These are phyloP conservation scores for Trichoderma aggressivum DNA, from an alignment of 2,329 filamentous ascomycete species.

Conservation along the genomic window DNA sequence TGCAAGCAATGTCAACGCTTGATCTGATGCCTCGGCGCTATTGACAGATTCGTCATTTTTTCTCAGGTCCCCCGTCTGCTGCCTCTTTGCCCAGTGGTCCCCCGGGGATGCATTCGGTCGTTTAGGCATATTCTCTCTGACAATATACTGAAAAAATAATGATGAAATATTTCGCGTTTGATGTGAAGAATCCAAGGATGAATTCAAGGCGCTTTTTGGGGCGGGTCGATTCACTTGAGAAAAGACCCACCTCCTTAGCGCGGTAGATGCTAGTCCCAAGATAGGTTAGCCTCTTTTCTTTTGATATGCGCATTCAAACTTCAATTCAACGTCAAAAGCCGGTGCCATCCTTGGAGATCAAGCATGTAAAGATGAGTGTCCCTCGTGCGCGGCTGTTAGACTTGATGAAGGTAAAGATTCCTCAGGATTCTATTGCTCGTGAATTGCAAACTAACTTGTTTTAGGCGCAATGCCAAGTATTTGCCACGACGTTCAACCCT, in stretches of 20 bases:
- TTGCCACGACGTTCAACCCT: slow-evolving; percentile 88
- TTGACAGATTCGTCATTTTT: background rate
- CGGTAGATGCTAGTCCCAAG: background rate
- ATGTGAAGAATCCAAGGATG: background rate
- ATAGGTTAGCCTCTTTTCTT: background rate
- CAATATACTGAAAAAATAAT: background rate
- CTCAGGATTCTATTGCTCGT: background rate
- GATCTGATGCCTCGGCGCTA: background rate
- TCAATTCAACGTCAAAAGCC: slow-evolving; percentile 31
- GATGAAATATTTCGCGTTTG: background rate
- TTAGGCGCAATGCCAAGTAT: slow-evolving; percentile 87
- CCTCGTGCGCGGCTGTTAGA: slow-evolving; percentile 62
- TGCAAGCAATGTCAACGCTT: slow-evolving; percentile 9
- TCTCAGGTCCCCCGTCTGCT: background rate
- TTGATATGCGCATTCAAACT: slow-evolving; percentile 14
- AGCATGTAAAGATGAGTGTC: slow-evolving; percentile 55
- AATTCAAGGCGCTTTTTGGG: background rate
- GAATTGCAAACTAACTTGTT: slow-evolving; percentile 24
- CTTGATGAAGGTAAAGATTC: slow-evolving; percentile 67
- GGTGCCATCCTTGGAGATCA: slow-evolving; percentile 24
- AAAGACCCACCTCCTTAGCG: background rate
- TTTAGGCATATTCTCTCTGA: slow-evolving; percentile 36
- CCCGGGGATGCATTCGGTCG: slow-evolving; percentile 23
- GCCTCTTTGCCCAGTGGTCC: slow-evolving; percentile 18
- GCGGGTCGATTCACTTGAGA: background rate